These are phyloP conservation scores for Fomitopsis betulina DNA, from an alignment of 1,284 basidiomycete genomes.

Conservation along the genomic window DNA sequence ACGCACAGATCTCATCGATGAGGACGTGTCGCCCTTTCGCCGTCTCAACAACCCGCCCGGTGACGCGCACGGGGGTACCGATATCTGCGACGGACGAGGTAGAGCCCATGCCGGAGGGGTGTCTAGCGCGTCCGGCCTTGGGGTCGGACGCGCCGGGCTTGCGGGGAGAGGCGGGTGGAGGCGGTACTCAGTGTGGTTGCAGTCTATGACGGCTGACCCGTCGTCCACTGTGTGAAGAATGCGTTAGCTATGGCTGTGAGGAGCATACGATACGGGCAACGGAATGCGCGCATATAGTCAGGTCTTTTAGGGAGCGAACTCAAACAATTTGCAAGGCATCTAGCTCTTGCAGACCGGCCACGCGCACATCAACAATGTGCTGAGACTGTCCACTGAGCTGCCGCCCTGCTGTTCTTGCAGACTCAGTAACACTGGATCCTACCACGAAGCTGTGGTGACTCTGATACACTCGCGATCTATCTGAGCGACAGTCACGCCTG, in stretches of 20 bases:
- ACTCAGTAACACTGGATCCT: neutral
- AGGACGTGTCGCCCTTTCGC: conserved; percentile 43
- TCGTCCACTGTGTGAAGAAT: conserved; percentile 57
- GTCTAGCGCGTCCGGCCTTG: neutral
- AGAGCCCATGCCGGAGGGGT: neutral
- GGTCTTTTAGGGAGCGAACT: too few relatives aligned
- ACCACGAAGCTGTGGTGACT: too few relatives aligned
- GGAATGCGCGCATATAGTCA: neutral
- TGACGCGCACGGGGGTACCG: conserved; percentile 44
- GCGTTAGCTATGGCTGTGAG: neutral
- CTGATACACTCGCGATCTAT: too few relatives aligned
- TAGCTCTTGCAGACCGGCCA: too few relatives aligned
- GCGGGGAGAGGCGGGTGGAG: neutral
- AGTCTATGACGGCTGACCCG: conserved; percentile 66
- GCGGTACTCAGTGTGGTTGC: conserved; percentile 32
- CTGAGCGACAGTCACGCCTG: too few relatives aligned
- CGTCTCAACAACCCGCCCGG: conserved; percentile 42
- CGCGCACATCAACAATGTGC: neutral
- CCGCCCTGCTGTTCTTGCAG: neutral
- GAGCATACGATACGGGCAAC: neutral
- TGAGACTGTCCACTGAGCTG: neutral
- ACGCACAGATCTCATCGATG: conserved; percentile 34
- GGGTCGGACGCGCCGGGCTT: neutral
- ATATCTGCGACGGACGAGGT: conserved; percentile 36
- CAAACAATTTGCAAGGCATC: too few relatives aligned